Evolutionary conservation across 345 rosid species (phyloP).

Genomic region (Stellera chamaejasme): DNA sequence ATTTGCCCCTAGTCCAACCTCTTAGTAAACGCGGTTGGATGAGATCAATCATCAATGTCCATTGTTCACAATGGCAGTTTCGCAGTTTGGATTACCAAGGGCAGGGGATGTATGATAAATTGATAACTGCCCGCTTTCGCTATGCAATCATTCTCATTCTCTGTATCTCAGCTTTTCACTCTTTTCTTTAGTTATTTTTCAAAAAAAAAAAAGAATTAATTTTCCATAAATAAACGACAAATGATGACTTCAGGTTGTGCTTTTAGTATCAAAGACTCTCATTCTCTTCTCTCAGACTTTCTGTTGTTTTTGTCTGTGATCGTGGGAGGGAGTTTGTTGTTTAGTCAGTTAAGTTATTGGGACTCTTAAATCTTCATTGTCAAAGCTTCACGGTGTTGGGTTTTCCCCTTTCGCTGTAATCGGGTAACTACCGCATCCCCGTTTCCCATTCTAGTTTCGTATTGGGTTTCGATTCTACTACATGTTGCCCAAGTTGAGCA

Average conservation of each 20-base stretch:
- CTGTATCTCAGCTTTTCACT: slow-evolving; percentile 15
- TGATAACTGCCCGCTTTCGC: slow-evolving; percentile 2
- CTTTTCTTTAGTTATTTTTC: slow-evolving; percentile 1
- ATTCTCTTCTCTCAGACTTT: slow-evolving; percentile 11
- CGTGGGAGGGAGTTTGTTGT: slow-evolving; percentile 7
- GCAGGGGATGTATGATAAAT: no score
- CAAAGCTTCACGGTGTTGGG: not conserved
- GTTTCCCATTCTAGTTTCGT: not conserved
- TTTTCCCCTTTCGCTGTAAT: not conserved
- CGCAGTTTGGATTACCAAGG: no score
- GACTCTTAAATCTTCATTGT: not conserved
- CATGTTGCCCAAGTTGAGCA: no score
- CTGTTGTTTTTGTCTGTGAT: slow-evolving; percentile 8
- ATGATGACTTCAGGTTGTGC: slow-evolving; percentile 1
- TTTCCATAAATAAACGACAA: slow-evolving; percentile 5
- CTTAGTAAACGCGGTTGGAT: no score
- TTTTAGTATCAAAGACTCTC: slow-evolving; percentile 8
- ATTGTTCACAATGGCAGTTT: no score
- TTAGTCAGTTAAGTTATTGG: not conserved
- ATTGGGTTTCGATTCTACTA: not conserved
- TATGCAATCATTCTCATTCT: slow-evolving; percentile 21
- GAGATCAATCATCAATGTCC: no score
- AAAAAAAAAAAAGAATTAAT: not conserved
- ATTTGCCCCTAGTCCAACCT: no score
- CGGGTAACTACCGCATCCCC: not conserved